Base-by-base conservation (phyloP, 257 asterid species). In the Mitragyna speciosa region DNA sequence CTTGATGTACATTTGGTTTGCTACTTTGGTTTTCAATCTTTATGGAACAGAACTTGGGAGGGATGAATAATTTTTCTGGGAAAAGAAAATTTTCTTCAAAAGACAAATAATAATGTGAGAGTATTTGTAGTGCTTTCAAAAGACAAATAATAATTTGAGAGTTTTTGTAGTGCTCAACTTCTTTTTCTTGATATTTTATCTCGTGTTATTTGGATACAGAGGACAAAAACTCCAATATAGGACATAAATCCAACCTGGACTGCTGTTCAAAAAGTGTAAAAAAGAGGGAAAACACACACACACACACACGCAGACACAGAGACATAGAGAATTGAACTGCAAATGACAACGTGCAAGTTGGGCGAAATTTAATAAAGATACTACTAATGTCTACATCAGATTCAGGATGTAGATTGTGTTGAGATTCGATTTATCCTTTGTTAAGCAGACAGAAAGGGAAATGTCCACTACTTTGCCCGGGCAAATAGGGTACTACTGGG, bases 351-450 rank as follows among this genome's bases (percentile, higher is more conserved):
- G 12, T 26, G 41, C 61, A 36, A 71, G 76, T 47, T 71, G 76
- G 16, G 61, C 24, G 12, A 26, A 70, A 12, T 70, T 71, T 3
- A 47, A 47, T 52, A 71, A 47, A 26, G 47, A 71, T 39, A 14
- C 47, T 15, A 24, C n/a, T n/a, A 47, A 6, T 47, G 59, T 47
- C 61, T 47, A 12, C 61, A 47, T 71, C 61, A n/a, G 61, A n/a
- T 47, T 71, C 61, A 47, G 76, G 20, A 48, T 12, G 41, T 26
- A 26, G 61, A 71, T 71, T 71, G 39, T 26, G 76, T 14, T 8
- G 41, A 71, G 76, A 71, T 47, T 71, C 47, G 33, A n/a, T 47
- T n/a, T n/a, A 47, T 71, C 59, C n/a, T 47, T 71, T 47, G 76
- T n/a, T 12, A 43, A 16, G n/a, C 39, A 71, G 26, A 4, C 59